Evolutionary conservation across 257 asterid genomes (phyloP).

Genomic region (Lycium barbarum): DNA sequence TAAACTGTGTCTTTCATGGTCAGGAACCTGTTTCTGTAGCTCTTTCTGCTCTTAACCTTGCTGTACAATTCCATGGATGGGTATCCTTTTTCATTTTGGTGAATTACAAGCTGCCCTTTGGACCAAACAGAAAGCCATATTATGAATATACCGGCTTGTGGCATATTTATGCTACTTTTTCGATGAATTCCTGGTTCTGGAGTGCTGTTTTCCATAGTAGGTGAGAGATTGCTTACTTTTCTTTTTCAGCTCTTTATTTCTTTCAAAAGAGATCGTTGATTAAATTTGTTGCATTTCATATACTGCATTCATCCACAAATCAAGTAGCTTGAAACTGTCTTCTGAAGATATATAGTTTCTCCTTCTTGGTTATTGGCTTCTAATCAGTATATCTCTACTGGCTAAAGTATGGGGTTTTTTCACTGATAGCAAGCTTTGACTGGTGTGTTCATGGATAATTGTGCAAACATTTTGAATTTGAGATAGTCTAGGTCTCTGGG

Average conservation of each 20-base stretch:
- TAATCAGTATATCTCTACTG: neutral
- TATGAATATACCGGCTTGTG: constrained; percentile 89
- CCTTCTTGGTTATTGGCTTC: neutral
- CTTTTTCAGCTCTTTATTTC: constrained; percentile 3
- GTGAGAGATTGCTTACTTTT: constrained; percentile 48
- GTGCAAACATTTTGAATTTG: neutral
- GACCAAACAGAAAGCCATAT: constrained; percentile 66
- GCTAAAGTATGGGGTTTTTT: neutral
- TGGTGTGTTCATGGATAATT: neutral
- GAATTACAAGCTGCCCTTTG: constrained; percentile 74
- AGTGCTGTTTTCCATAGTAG: constrained; percentile 80
- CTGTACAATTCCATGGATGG: constrained; percentile 93
- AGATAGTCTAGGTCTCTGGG: neutral
- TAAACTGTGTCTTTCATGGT: constrained; percentile 28
- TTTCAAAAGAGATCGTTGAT: constrained; percentile 7
- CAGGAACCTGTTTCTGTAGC: constrained; percentile 97
- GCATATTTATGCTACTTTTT: constrained; percentile 74
- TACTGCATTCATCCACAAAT: neutral
- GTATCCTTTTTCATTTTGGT: constrained; percentile 84
- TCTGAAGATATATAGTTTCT: neutral
- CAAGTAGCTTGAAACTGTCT: constrained; percentile 1
- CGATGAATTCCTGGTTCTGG: constrained; percentile 90
- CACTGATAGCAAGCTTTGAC: neutral
- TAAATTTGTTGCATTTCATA: neutral
- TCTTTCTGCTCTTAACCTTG: constrained; percentile 84